phyloP scores from a whole-genome alignment of 805 yeast species.

The Komagataella phaffii region DNA sequence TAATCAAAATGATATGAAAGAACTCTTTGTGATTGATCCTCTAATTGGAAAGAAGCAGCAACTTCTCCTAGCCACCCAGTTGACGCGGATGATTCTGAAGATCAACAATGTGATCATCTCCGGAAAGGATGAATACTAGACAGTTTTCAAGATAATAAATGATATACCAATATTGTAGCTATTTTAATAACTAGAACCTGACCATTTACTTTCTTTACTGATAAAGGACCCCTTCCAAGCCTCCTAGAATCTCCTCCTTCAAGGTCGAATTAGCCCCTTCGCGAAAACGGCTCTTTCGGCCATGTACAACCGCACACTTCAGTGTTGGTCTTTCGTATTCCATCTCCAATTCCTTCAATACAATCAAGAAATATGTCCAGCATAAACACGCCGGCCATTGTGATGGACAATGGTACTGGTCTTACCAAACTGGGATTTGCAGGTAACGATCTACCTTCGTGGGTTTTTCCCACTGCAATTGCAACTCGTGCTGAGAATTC shows the following conservation, averaged over 20 bases:
- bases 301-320: neutral
- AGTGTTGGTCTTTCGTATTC: neutral
- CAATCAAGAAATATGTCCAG: constrained; percentile 29
- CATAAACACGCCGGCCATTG: constrained; percentile 81
- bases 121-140: constrained; percentile 3
- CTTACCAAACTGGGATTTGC: constrained; percentile 95
- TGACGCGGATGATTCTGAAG: constrained; percentile 94
- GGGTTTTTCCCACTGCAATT: constrained; percentile 94
- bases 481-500: constrained; percentile 49
- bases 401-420: constrained; percentile 98
- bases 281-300: neutral
- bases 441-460: constrained; percentile 96
- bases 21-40: constrained; percentile 91
- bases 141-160: neutral
- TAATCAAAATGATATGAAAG: constrained; percentile 87
- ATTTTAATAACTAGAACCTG: neutral
- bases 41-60: constrained; percentile 96
- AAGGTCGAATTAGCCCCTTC: neutral
- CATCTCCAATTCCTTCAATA: neutral
- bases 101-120: constrained; percentile 89
- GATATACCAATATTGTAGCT: neutral
- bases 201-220: too few species aligned
- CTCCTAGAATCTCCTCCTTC: neutral
- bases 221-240: neutral
- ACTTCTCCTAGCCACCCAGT: constrained; percentile 86